Evolutionary conservation across 2,329 filamentous ascomycete genomes (phyloP), one percentile per base, ranked within the genome.

Genomic region (Paecilomyces niveus): DNA sequence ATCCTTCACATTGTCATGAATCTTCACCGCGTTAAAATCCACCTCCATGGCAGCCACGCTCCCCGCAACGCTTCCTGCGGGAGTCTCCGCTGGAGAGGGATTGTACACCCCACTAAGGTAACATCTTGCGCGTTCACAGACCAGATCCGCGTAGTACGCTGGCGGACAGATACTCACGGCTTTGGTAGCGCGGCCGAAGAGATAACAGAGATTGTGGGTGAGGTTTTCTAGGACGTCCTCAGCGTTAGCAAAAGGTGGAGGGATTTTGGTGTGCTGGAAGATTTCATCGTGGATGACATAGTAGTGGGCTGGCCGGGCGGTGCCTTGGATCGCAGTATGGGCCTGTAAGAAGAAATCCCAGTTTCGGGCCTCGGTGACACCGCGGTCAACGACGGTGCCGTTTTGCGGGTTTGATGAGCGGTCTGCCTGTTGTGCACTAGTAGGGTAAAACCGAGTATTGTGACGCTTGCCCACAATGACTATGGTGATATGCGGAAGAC

Each of bases 281-380:
- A 90, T 84, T 71, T 89, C 86, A 63, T 89, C 87, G 50, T 86
- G 75, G 26, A 86, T 77, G 0, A 94, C 88, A n/a, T 84, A 87
- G 70, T 97, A 97, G 68, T 95, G 92, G 0, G 89, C 90, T 0
- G 92, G 89, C 0, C 89, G 84, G 0, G 90, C 90, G 0, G 92
- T 96, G 0, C 92, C 92, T 71, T 95, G 85, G 3, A 96, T 77
- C 0, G 89, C 89, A n/a, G 84, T 81, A 68, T 97, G 92, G 0
- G 92, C 88, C 49, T 92, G 88, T 0, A 96, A 78, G 76, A 85
- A 96, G 72, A 96, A 96, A 70, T 96, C 91, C 83, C 89, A 94
- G 67, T 86, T 83, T 1, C 85, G 81, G 6, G 84, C 84, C 67
- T 88, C 84, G 0, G 90, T 94, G 56, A 96, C 83, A 21, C 89